A percentile compares a stretch with the other conserved stretches of the same genome.
Conservation (phyloP, 169 alveolate species). For the Plasmodium inui region DNA sequence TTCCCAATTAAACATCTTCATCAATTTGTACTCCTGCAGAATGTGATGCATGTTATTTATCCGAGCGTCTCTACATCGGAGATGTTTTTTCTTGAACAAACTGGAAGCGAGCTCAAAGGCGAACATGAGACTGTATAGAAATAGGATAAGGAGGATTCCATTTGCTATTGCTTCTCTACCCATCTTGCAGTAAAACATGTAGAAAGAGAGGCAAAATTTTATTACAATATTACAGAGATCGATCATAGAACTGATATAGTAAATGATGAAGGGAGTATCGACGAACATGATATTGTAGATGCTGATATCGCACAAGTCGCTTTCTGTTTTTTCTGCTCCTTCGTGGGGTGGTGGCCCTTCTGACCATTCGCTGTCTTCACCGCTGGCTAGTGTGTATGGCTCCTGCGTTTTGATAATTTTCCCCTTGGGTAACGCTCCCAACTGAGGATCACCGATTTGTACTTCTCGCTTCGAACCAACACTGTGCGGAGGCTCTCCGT, state of each 20-base stretch:
- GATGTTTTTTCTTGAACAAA: slow-evolving; percentile 9
- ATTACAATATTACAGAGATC: slow-evolving; percentile 9
- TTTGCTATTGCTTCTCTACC: slow-evolving; percentile 10
- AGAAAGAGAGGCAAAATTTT: slow-evolving; percentile 25
- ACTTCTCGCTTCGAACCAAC: too few relatives aligned
- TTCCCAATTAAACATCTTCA: slow-evolving; percentile 76
- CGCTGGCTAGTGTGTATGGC: neutral
- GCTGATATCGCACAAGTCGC: slow-evolving; percentile 13
- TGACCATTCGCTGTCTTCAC: neutral
- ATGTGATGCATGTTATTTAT: slow-evolving; percentile 65
- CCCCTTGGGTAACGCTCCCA: neutral
- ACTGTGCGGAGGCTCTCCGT: too few relatives aligned
- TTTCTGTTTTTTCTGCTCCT: neutral
- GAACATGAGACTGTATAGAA: slow-evolving; percentile 23
- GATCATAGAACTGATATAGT: slow-evolving; percentile 15
- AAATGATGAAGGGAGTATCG: slow-evolving; percentile 42
- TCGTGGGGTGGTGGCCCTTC: neutral
- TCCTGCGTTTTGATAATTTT: too few relatives aligned
- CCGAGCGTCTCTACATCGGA: slow-evolving; percentile 45
- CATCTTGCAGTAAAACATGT: slow-evolving; percentile 46
- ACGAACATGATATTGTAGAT: slow-evolving; percentile 69
- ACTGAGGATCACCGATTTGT: too few relatives aligned
- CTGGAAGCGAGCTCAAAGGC: slow-evolving; percentile 29
- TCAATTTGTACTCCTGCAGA: slow-evolving; percentile 44
- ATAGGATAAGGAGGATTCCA: neutral